Evolutionary conservation across 2,329 filamentous ascomycete species (phyloP).

Genomic region (Colletotrichum paranaense): DNA sequence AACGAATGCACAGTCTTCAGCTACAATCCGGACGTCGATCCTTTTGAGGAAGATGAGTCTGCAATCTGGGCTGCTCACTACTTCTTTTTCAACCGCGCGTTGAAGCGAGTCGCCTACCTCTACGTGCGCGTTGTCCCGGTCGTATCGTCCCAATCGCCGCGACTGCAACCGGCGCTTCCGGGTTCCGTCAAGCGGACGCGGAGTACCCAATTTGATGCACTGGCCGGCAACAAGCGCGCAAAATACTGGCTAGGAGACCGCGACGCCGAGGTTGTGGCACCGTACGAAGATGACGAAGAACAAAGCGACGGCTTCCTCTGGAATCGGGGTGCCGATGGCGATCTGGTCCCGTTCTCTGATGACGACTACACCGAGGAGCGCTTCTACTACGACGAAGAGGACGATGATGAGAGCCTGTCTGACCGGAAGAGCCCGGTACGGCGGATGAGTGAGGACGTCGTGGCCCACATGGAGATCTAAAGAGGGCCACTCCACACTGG

Average conservation of each 20-base stretch:
- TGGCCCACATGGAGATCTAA: conserved; percentile 72
- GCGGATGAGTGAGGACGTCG: conserved; percentile 72
- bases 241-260: conserved; percentile 87
- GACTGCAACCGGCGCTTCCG: conserved; percentile 39
- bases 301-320: conserved; percentile 64
- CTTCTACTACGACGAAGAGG: conserved; percentile 56
- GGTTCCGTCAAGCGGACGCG: conserved; percentile 41
- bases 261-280: conserved; percentile 59
- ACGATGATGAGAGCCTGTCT: conserved; percentile 54
- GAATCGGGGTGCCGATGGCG: conserved; percentile 69
- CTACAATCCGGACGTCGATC: conserved; percentile 89
- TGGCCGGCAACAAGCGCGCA: conserved; percentile 81
- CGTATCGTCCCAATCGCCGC: conserved; percentile 66
- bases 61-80: conserved; percentile 96
- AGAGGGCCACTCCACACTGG: conserved; percentile 31
- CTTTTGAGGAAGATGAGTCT: conserved; percentile 91
- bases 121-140: conserved; percentile 91
- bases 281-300: conserved; percentile 60
- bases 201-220: conserved; percentile 42
- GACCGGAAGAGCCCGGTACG: conserved; percentile 57
- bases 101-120: conserved; percentile 93
- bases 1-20: conserved; percentile 90
- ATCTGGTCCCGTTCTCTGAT: conserved; percentile 64
- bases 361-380: conserved; percentile 61
- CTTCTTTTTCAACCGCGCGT: conserved; percentile 95